Evolutionary conservation across 495 filamentous ascomycete genomes (phyloP), one percentile per base, ranked within the genome.

Genomic region (Tuber indicum): DNA sequence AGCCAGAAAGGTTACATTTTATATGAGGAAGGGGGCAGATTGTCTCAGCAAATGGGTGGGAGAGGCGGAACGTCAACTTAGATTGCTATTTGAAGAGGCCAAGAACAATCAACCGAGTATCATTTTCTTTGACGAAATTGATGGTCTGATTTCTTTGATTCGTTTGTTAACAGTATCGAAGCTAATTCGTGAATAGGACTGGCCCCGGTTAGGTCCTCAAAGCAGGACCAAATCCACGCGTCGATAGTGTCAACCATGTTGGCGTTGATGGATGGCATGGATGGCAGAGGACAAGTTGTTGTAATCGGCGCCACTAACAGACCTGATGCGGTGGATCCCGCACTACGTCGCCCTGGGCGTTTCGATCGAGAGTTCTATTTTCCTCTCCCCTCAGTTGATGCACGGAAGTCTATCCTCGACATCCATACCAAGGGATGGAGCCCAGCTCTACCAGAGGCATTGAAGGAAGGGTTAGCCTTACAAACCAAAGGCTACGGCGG

Each of bases 361-460:
- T 99, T 99, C 82, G 96, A 99, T 82, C 88, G 96, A 81, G 96
- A 99, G 84, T 99, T 99, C 82, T 98, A 98, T 85, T 99, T 99
- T 81, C 93, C 96, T 1, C 87, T 99, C 44, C 96, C 96, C 0
- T 92, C 93, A 83, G 85, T 89, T 0, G 90, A 92, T 62, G 95
- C 88, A 16, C 88, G 96, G 70, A 91, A 91, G 76, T 87, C 91
- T 43, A 98, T 99, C 81, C 88, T 99, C 74, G 93, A 98, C 74
- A 99, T 99, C 75, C 94, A 99, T 84, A 98, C 96, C 46, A 93
- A 92, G 80, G 93, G 92, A 81, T 99, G 96, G 96, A 91, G 94
- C 32, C 91, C 91, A 49, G 87, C 89, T 7, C 86, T 98, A 58
- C 88, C 91, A 41, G 86, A 87, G 23, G 85, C 86, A 32, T 96